Evolutionary conservation across 2,329 filamentous ascomycete genomes (phyloP).

Genomic region (Tolypocladium album): DNA sequence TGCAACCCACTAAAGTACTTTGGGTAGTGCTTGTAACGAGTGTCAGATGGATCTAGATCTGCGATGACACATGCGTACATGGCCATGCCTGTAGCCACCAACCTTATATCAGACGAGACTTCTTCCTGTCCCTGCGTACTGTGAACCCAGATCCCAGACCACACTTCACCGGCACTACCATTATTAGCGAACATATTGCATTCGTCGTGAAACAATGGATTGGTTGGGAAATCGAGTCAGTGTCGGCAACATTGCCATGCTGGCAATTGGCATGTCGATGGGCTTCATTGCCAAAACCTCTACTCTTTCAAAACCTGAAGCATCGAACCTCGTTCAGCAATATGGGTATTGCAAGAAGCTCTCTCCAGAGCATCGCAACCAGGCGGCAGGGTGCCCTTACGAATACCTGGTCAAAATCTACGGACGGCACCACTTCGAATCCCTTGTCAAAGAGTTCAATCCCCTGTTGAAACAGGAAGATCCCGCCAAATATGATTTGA

Average conservation of each 20-base stretch:
- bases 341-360: conserved; percentile 2
- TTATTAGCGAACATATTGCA: not conserved
- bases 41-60: not conserved
- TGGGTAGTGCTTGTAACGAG: not conserved
- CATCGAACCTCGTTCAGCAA: not conserved
- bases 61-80: not conserved
- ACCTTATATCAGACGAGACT: not conserved
- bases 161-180: not conserved
- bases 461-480: conserved; percentile 1
- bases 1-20: not conserved
- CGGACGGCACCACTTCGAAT: conserved; percentile 5
- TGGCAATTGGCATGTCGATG: not conserved
- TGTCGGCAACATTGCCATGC: not conserved
- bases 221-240: not conserved
- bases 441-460: conserved; percentile 3
- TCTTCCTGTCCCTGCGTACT: not conserved
- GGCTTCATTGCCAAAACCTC: not conserved
- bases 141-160: not conserved
- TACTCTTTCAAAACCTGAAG: not conserved
- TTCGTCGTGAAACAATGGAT: not conserved
- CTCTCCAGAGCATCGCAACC: not conserved
- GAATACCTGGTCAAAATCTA: conserved; percentile 7
- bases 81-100: too few relatives aligned
- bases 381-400: conserved; percentile 4
- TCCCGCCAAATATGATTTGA: conserved; percentile 3